Evolutionary conservation across 176 grass and related monocot species (phyloP), one percentile per base, ranked within the genome.

Genomic region (Puya raimondii): DNA sequence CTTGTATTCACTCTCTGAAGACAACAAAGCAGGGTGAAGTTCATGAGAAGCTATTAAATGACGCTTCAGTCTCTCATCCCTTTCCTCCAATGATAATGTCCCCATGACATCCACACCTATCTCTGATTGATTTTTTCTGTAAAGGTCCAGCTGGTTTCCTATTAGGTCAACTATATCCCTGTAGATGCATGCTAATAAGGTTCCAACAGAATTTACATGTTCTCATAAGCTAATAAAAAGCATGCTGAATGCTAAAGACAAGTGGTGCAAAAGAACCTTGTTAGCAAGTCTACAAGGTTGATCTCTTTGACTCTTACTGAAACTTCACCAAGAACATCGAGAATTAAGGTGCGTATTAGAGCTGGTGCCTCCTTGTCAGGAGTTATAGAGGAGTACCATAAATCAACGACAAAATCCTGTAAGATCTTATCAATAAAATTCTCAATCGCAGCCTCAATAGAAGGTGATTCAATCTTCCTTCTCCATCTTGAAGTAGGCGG

Each of bases 1-100:
- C 89, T 88, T 88, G 72, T 97, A 85, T 81, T 97, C 94, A 59
- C 79, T 85, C 72, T 97, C 82, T 70, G 87, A 82, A 81, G 94
- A 97, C 74, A 97, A 85, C 78, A 97, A 74, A 61, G 94, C 94
- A 73, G 87, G 94, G 74, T 93, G 94, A 85, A 97, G 89, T 87
- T 92, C 79, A 73, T 85, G 86, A 65, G 94, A 87, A 64, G 85
- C 84, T 61, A 90, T 92, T 74, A 97, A 72, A 80, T 97, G 84
- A 2, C 77, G 86, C 64, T 93, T 97, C 74, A 97, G 71, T 52
- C 63, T 87, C 64, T 97, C 94, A 72, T 97, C 94, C 83, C 86
- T 92, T 92, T 97, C 94, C 76, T 97, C 94, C 1, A 80, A 97
- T 76, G 94, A 93, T 65, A 97, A 82, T 67, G 84, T 90, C 71